Evolutionary conservation across 225 moss, liverwort and hornwort species (phyloP), one percentile per base, ranked within the genome.

Genomic region (Climacium dendroides): DNA sequence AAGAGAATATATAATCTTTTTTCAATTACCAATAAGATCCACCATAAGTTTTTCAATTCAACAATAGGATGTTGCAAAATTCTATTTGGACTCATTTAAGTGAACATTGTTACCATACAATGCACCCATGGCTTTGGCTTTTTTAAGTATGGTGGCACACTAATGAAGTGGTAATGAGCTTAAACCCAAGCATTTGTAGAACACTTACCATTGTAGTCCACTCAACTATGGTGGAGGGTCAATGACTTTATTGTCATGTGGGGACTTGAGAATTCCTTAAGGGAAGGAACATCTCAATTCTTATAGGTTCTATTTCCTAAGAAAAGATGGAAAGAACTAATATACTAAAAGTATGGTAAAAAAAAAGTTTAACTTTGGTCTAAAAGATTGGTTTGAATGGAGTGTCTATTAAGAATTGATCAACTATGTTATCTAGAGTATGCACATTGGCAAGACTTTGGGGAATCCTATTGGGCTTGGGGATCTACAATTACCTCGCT

Each of bases 121-220:
- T 0, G 3, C 1, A 50, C 5, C 0, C 30, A 0, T 0, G 0
- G 0, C 50, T 1, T 34, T 20, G 5, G 20, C 13, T 20, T 34
- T 12, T 48, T 2, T 32, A 19, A 32, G 0, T 48, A 32, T 32
- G 2, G 48, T 48, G 3, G 34, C 13, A 74, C 19, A 50, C 22
- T 1, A 32, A 50, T 74, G 0, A 74, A 1, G 50, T 32, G 13
- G 22, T 50, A 4, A 48, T 19, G 6, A 32, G 1, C 50, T 73
- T 6, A 30, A 30, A 19, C 0, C 2, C 1, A 50, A 2, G 18
- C 3, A 19, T 22, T 74, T 5, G 3, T 0, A 2, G 2, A 18
- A 32, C 2, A 2, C 48, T 47, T 32, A 74, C 2, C 2, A 48
- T 1, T 74, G 11, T 26, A 48, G 32, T 12, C 19, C 7, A 32